These are phyloP conservation scores for Daldinia bambusicola DNA, from an alignment of 495 filamentous ascomycete species.

Conservation along the genomic window DNA sequence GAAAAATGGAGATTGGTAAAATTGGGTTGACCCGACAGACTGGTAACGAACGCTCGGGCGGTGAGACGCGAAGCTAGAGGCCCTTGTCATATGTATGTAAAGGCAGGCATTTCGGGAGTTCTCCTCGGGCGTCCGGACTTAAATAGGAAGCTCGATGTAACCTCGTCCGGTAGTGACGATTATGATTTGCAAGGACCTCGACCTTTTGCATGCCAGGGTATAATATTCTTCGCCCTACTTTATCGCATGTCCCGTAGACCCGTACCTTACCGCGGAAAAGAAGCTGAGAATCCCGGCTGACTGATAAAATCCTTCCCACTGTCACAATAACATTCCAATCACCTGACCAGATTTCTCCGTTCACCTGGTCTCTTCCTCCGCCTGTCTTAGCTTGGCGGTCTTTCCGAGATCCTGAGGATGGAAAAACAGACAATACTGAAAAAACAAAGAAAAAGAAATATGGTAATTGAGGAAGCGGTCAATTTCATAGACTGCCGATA, in stretches of 20 bases:
- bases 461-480: conserved; percentile 28
- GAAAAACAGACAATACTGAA: conserved; percentile 3
- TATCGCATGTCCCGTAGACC: conserved; percentile 16
- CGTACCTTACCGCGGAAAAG: conserved; percentile 1
- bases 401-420: conserved; percentile 1
- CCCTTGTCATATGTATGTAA: conserved; percentile 4
- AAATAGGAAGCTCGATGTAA: conserved; percentile 40
- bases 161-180: conserved; percentile 33
- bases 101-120: conserved; percentile 35
- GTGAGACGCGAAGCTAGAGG: conserved; percentile 35
- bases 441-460: too few species aligned
- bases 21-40: conserved; percentile 39
- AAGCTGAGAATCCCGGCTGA: conserved; percentile 22
- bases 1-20: conserved; percentile 28
- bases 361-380: conserved; percentile 29
- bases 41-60: conserved; percentile 42
- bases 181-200: conserved; percentile 35
- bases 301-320: conserved; percentile 14
- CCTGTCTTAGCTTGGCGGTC: conserved; percentile 9
- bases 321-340: conserved; percentile 15
- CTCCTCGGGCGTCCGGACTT: conserved; percentile 31
- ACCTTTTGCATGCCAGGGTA: conserved; percentile 7
- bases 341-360: conserved; percentile 32
- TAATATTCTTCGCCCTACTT: conserved; percentile 6
- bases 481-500: conserved; percentile 13